Base-by-base conservation (phyloP, 2,329 filamentous ascomycete genomes). In the Penicillium sumatraense region DNA sequence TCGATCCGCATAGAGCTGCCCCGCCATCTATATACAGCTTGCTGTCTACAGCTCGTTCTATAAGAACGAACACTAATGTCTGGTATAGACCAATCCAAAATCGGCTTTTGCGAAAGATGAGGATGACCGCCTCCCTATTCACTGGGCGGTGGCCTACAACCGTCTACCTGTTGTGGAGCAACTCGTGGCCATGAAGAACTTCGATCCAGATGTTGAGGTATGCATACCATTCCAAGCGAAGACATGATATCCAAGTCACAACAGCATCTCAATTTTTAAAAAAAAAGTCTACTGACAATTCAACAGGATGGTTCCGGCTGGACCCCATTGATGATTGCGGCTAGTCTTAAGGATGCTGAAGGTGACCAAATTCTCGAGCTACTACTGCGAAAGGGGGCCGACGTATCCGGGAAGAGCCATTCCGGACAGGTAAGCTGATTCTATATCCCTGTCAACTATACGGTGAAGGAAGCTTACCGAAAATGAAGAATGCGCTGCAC, bases 81-180 rank as follows among this genome's bases (percentile, higher is more conserved):
- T n/a, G n/a, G n/a, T 90, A 20, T 20, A 93, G 89, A 86, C 87
- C 63, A 92, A 96, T 68, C 87, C 90, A 2, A 93, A 90, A 67
- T 84, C 96, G 35, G 87, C 90, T 23, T 81, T 78, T 54, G 86
- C 87, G 67, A 80, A 79, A 68, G 95, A 99, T 68, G 88, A 90
- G 46, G 95, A 99, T 72, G 91, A 91, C 14, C 90, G 95, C 41
- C 84, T 96, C 33, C 88, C 95, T 2, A 86, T 98, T 54, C 95
- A 99, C 80, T 99, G 95, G 95, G 93, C 95, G 0, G 86, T 87
- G 2, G 95, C 93, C 20, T 89, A 90, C 73, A 96, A 95, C 71
- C 88, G 86, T 63, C 76, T 88, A 6, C 83, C 87, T 21, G 91
- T 97, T 56, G 86, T 90, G 16, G 81, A 89, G 47, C 72, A 93